A percentile compares a stretch with the other conserved stretches of the same genome.
These are phyloP conservation scores for Cryptococcus hybrid DNA, from an alignment of 1,284 basidiomycete genomes.

Conservation along the genomic window DNA sequence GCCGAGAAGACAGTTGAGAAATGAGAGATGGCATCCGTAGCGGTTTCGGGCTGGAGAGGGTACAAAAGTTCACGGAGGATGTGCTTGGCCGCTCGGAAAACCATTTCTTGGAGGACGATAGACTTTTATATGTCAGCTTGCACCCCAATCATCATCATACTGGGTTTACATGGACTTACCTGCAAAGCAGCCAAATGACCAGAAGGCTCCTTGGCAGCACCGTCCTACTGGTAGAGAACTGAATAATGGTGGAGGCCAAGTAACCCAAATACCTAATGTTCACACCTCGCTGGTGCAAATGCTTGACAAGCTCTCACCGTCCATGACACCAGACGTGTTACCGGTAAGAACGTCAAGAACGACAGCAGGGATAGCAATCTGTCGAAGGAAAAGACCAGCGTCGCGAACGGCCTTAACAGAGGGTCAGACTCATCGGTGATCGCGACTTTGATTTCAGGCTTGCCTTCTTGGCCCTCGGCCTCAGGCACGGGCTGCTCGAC, in stretches of 20 bases:
- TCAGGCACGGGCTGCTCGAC: conserved; percentile 50
- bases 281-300: conserved; percentile 58
- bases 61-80: conserved; percentile 52
- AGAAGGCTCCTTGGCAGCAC: conserved; percentile 23
- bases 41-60: conserved; percentile 47
- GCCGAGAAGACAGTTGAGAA: conserved; percentile 61
- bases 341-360: conserved; percentile 55
- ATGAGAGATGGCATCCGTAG: conserved; percentile 53
- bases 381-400: conserved; percentile 55
- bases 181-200: conserved; percentile 46
- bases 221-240: conserved; percentile 45
- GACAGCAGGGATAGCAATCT: conserved; percentile 52
- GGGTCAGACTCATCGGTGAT: conserved; percentile 53
- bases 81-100: conserved; percentile 57
- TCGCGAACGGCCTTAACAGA: conserved; percentile 56
- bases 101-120: conserved; percentile 57
- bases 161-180: conserved; percentile 18
- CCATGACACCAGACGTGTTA: conserved; percentile 52
- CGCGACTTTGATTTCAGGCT: conserved; percentile 24
- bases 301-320: conserved; percentile 55
- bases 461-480: conserved; percentile 11
- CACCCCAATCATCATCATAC: conserved; percentile 18
- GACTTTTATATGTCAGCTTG: conserved; percentile 20
- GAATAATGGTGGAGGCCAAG: conserved; percentile 49
- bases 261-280: conserved; percentile 60